Evolutionary conservation across 176 grass and related monocot species (phyloP), one percentile per base, ranked within the genome.

Genomic region (Ensete ventricosum): DNA sequence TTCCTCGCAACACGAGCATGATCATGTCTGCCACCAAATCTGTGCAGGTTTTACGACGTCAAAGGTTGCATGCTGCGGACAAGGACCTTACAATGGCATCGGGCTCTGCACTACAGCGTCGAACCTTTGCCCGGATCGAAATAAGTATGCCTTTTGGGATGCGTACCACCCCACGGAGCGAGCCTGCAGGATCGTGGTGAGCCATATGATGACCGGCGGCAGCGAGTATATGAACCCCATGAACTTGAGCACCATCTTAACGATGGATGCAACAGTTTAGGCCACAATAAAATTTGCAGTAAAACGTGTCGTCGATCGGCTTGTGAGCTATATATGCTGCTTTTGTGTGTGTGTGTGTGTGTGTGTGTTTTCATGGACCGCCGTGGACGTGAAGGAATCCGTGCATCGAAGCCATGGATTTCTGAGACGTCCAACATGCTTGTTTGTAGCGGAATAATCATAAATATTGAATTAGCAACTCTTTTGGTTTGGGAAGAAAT

Each of bases 221-320:
- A 72, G 74, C 21, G 94, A 93, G 71, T 89, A 91, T 84, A 91
- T 97, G 87, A 86, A 34, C 79, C 94, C 94, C 55, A 87, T 93
- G 84, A 97, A 97, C 85, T n/a, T 97, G 81, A 97, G 94, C 90
- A 87, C 94, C 77, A 83, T 97, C 80, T 85, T 97, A 71, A 86
- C 95, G 21, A 76, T 91, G 86, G 95, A 92, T 83, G 80, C 58
- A 8, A 23, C 3, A 25, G 20, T 74, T 74, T 74, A 74, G 67
- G 17, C 19, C n/a, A 3, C 57, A 60, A 17, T 17, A 19, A 23
- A 23, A 20, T 43, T 43, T 43, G 34, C 34, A 43, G 34, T 43
- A 6, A 43, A 43, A 43, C 5, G 4, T 43, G 34, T 43, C 34
- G 34, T 43, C 34, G 34, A 43, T 43, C 34, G 34, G 55, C 16